Evolutionary conservation across 2,329 filamentous ascomycete genomes (phyloP), one percentile per base, ranked within the genome.

Genomic region (Albifimbria verrucaria): DNA sequence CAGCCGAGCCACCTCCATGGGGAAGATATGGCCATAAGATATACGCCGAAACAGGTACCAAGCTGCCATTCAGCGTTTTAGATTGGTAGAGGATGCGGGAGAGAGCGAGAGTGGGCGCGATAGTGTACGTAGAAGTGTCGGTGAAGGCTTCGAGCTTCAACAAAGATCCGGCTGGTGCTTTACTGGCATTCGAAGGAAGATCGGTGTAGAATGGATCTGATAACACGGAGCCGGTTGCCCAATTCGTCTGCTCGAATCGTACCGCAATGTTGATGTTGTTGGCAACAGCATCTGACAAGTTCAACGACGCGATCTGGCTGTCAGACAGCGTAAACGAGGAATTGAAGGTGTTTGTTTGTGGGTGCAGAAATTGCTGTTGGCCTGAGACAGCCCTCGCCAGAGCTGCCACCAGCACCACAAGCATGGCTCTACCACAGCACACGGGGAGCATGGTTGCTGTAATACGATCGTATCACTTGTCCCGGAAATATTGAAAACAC

Each of bases 61-160:
- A 53, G 1, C 71, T 72, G 3, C 75, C 74, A 52, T 79, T 77
- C 21, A 73, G 55, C n/a, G 69, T 72, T 20, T 65, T 68, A 0
- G 76, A 75, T 20, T 72, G 72, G 63, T 77, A 82, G 3, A 79
- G 56, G 55, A 82, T 71, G 15, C 78, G 72, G 2, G 77, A 80
- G 43, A 82, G 60, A 2, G 75, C 66, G 1, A 71, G 61, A n/a
- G 61, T 63, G 0, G 74, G 66, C 0, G 77, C 69, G 2, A 78
- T 52, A 1, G 71, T 71, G 60, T 73, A 79, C 3, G 59, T 51
- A 0, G 63, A 58, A 1, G 66, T 64, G 54, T 75, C 67, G 5
- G 74, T 77, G 55, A 62, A 54, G 7, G 64, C 49, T 55, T 79
- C 71, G 18, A 75, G 59, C 50, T 70, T 72, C 22, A 79, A 61